A percentile compares a stretch with the other conserved stretches of the same genome.
Conservation (phyloP, 1,139 yeast genomes). For the Nakaseomyces kungkrabaensis region DNA sequence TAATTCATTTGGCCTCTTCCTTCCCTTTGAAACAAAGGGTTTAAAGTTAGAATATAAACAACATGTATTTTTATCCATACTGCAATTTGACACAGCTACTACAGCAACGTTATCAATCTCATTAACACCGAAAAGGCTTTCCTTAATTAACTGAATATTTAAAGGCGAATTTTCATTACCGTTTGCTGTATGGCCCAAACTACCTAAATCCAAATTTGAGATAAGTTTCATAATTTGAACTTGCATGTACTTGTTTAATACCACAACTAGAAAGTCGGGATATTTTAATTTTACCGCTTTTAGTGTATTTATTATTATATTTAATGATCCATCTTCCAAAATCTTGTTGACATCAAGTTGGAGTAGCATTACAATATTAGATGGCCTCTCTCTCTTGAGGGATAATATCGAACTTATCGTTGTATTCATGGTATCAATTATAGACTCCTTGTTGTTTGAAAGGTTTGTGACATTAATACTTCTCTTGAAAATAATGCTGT, state of each 20-base stretch:
- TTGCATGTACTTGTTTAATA: background rate
- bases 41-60: slow-evolving; percentile 18
- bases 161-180: background rate
- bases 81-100: slow-evolving; percentile 22
- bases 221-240: background rate
- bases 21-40: slow-evolving; percentile 13
- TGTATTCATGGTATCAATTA: slow-evolving; percentile 15
- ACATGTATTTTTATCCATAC: slow-evolving; percentile 19
- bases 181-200: background rate
- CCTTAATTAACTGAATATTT: background rate
- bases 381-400: slow-evolving; percentile 22
- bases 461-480: slow-evolving; percentile 9
- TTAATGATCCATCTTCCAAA: slow-evolving; percentile 7
- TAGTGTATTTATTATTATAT: slow-evolving; percentile 17
- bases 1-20: slow-evolving; percentile 20
- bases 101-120: slow-evolving; percentile 13
- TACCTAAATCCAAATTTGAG: background rate
- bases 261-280: slow-evolving; percentile 2
- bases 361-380: slow-evolving; percentile 19
- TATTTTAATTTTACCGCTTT: slow-evolving; percentile 20
- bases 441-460: background rate
- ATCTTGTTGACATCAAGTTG: slow-evolving; percentile 22
- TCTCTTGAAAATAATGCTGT: slow-evolving; percentile 20
- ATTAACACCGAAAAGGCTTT: slow-evolving; percentile 1
- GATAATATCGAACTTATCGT: slow-evolving; percentile 24